Evolutionary conservation across 1,284 basidiomycete genomes (phyloP), one percentile per base, ranked within the genome.

Genomic region (Boletus albobrunnescens): DNA sequence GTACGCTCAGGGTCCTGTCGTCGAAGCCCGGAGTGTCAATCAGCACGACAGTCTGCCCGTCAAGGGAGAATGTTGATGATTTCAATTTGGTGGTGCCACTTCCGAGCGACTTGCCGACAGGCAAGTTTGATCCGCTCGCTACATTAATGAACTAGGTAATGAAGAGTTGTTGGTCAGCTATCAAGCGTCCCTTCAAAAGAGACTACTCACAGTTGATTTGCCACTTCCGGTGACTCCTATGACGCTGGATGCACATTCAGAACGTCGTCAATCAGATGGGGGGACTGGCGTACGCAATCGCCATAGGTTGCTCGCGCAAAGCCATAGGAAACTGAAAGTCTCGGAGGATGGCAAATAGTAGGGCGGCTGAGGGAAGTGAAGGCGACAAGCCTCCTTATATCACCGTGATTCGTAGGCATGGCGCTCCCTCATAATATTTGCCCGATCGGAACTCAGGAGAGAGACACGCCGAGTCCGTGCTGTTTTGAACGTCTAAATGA

Each of bases 221-320:
- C 71, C 72, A 35, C 65, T 71, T 45, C 72, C 69, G 8, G 65
- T 67, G 23, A 64, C 61, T 7, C 71, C 71, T 68, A 74, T 71
- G 36, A 73, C 59, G 13, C 71, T 72, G 23, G 24, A 33, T 31
- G 20, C 17, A 31, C 17, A 44, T 46, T 52, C 50, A 51, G 41
- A 6, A 31, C 31, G 6, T 6, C 24, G 24, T 40, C 28, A 27
- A 30, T 26, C 20, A 24, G 14, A 26, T 16, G 35, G 28, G n/a
- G 10, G 27, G 19, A 39, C 23, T 23, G 19, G 36, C 63, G 46
- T 59, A 62, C 60, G 53, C 60, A 43, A 62, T 54, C 37, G 51
- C 59, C 12, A 62, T 40, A 2, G 47, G 42, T 30, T 52, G 50
- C 27, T 47, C 50, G 37, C 4, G 35, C 11, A 19, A 23, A 17